These are phyloP conservation scores for Annulohypoxylon stygium DNA, from an alignment of 495 filamentous ascomycete species.

Conservation along the genomic window DNA sequence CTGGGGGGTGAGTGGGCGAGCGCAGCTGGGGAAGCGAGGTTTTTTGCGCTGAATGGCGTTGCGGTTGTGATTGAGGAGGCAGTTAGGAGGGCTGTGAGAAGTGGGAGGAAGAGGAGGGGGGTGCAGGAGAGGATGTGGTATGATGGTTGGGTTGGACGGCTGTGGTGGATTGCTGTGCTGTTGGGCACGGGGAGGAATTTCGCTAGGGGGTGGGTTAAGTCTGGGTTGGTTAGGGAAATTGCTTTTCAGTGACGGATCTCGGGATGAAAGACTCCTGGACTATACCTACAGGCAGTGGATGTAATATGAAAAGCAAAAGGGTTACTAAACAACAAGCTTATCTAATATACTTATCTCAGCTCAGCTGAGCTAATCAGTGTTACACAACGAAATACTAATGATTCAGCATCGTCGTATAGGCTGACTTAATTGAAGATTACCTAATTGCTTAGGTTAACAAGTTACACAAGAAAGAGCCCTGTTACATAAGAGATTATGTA, in stretches of 20 bases:
- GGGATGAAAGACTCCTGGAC: neutral
- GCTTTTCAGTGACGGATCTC: slow-evolving; percentile 16
- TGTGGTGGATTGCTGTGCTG: slow-evolving; percentile 36
- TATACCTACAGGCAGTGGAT: no score
- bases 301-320: no score
- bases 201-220: slow-evolving; percentile 42
- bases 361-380: no score
- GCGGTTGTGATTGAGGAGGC: slow-evolving; percentile 39
- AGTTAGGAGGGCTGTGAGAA: slow-evolving; percentile 18
- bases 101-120: slow-evolving; percentile 24
- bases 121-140: slow-evolving; percentile 27
- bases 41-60: slow-evolving; percentile 41
- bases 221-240: slow-evolving; percentile 38
- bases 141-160: slow-evolving; percentile 32
- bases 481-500: no score
- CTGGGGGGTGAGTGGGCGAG: slow-evolving; percentile 35
- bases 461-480: no score
- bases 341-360: no score
- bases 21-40: slow-evolving; percentile 33
- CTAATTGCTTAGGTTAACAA: no score
- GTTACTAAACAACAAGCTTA: no score
- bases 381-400: no score
- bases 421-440: no score
- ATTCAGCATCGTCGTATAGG: no score
- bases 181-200: slow-evolving; percentile 39